Conservation (phyloP, 306 rosid species). For the Vigna mungo region DNA sequence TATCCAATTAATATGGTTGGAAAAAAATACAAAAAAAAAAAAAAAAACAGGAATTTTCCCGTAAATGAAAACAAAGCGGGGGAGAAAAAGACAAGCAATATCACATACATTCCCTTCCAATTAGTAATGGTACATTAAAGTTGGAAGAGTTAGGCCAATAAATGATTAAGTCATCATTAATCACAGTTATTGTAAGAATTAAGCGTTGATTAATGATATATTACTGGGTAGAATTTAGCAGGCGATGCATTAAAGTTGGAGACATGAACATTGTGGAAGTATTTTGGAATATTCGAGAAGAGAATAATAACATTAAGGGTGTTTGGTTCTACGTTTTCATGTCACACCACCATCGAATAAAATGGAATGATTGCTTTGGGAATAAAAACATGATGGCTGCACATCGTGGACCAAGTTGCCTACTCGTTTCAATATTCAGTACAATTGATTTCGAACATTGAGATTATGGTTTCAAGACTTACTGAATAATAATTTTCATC, state of each 20-base stretch:
- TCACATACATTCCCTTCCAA: too few relatives aligned
- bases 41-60: background rate
- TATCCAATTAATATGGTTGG: background rate
- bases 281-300: background rate
- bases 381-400: conserved; percentile 30
- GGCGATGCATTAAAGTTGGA: background rate
- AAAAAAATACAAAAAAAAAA: background rate
- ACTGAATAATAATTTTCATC: too few relatives aligned
- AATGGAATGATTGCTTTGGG: conserved; percentile 6
- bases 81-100: background rate
- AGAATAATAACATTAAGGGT: background rate
- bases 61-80: background rate
- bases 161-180: background rate
- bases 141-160: background rate
- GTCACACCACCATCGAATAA: conserved; percentile 19
- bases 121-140: background rate
- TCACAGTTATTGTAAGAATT: background rate
- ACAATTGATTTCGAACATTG: background rate
- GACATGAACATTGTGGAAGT: background rate
- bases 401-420: background rate
- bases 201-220: too few relatives aligned
- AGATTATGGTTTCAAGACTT: too few relatives aligned
- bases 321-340: background rate
- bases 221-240: background rate
- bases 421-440: background rate